These are phyloP conservation scores for Phytophthora pseudosyringae DNA, from an alignment of 352 stramenopile species.

Conservation along the genomic window DNA sequence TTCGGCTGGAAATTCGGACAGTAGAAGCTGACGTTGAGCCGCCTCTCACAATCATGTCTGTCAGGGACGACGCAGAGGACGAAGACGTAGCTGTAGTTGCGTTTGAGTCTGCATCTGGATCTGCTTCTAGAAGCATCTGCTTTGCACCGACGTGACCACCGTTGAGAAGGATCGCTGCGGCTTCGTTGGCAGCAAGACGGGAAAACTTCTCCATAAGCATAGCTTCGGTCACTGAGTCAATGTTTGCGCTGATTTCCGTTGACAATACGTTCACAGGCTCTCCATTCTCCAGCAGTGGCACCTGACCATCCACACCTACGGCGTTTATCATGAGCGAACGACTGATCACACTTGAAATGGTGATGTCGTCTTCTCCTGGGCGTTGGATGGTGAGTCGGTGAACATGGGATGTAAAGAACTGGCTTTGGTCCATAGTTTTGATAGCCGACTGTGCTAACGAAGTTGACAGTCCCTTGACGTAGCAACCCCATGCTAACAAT, in stretches of 20 bases:
- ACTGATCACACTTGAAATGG: constrained; percentile 79
- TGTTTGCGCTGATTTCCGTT: constrained; percentile 36
- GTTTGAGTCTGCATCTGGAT: constrained; percentile 46
- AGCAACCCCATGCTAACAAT: constrained; percentile 77
- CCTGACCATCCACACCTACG: constrained; percentile 32
- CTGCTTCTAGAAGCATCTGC: constrained; percentile 42
- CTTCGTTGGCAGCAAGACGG: constrained; percentile 57
- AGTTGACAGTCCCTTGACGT: constrained; percentile 73
- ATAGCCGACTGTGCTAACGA: constrained; percentile 71
- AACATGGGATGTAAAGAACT: constrained; percentile 72
- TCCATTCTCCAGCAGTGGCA: constrained; percentile 60
- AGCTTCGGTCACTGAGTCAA: constrained; percentile 56
- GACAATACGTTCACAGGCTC: constrained; percentile 36
- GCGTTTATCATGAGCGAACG: constrained; percentile 64
- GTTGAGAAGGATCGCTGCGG: constrained; percentile 45
- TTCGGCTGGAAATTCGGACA: constrained; percentile 21
- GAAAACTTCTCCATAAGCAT: constrained; percentile 76
- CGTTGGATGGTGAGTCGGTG: constrained; percentile 76
- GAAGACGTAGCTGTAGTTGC: constrained; percentile 27
- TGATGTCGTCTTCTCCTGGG: constrained; percentile 72
- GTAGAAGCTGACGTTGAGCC: constrained; percentile 33
- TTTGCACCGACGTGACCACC: constrained; percentile 34
- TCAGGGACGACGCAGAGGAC: constrained; percentile 29
- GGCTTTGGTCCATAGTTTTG: constrained; percentile 62
- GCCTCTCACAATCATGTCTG: constrained; percentile 32